A percentile compares a stretch with the other conserved stretches of the same genome.
Conservation (phyloP, 805 yeast genomes). For the Saccharomycodes ludwigii region DNA sequence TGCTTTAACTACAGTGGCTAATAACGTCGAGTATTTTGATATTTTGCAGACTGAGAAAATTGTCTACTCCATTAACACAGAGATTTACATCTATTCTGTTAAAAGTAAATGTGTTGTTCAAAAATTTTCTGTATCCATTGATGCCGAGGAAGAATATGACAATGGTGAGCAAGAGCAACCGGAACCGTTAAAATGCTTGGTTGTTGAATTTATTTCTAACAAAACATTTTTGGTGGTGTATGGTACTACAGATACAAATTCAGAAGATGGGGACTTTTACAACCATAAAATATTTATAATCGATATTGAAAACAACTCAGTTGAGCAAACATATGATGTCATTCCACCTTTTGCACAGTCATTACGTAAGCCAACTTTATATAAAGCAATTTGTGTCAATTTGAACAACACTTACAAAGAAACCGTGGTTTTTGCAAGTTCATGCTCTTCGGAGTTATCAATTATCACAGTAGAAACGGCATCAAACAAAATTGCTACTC, state of each 20-base stretch:
- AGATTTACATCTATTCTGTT: too few relatives aligned
- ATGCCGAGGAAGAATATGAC: too few relatives aligned
- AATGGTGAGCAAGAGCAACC: too few relatives aligned
- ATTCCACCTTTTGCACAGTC: constrained; percentile 42
- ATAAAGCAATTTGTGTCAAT: constrained; percentile 26
- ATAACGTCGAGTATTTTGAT: too few relatives aligned
- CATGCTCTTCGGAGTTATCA: constrained; percentile 53
- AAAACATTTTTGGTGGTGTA: constrained; percentile 15
- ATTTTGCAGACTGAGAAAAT: too few relatives aligned
- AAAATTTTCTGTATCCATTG: too few relatives aligned
- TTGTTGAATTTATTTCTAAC: constrained; percentile 13
- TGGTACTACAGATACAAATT: constrained; percentile 18
- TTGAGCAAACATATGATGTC: constrained; percentile 29
- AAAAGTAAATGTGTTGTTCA: too few relatives aligned
- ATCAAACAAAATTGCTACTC: background rate
- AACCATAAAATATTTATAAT: constrained; percentile 19
- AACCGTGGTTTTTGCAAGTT: constrained; percentile 40
- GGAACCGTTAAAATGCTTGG: too few relatives aligned
- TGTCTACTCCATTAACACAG: too few relatives aligned
- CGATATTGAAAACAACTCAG: constrained; percentile 5
- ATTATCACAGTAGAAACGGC: constrained; percentile 17
- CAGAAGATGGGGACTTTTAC: constrained; percentile 15
- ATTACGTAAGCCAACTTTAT: constrained; percentile 34
- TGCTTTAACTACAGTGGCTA: too few relatives aligned
- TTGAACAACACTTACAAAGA: constrained; percentile 27